A percentile compares a stretch with the other conserved stretches of the same genome.
Conservation (phyloP, 2,329 filamentous ascomycete species). For the Sporothrix protearum region DNA sequence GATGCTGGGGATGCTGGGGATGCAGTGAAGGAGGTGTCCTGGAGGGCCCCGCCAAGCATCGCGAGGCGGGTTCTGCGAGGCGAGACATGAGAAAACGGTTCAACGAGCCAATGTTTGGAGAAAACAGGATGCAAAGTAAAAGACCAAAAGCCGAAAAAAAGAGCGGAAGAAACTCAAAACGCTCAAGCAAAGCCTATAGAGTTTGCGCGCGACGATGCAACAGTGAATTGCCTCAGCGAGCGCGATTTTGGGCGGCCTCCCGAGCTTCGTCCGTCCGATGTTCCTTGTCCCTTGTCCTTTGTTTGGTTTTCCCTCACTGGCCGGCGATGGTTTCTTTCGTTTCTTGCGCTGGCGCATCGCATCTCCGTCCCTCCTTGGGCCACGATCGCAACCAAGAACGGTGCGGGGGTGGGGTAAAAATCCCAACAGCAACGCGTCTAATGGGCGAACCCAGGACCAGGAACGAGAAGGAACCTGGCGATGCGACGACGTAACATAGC, state of each 20-base stretch:
- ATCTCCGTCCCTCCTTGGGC: not conserved
- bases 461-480: not conserved
- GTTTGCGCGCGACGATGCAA: not conserved
- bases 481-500: not conserved
- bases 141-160: not conserved
- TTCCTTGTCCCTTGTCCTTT: not conserved
- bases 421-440: conserved; percentile 13
- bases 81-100: conserved; percentile 6
- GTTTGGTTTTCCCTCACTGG: not conserved
- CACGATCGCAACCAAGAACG: not conserved
- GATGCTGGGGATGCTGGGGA: conserved; percentile 30
- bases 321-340: conserved; percentile 5
- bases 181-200: not conserved
- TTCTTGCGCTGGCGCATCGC: conserved; percentile 9
- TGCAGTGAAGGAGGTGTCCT: conserved; percentile 34
- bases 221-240: conserved; percentile 7
- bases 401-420: conserved; percentile 30
- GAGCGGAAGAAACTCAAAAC: not conserved
- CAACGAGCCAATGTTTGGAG: conserved; percentile 15
- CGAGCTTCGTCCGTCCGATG: not conserved
- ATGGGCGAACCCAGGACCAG: not conserved
- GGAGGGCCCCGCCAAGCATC: conserved; percentile 62
- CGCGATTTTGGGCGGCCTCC: not conserved
- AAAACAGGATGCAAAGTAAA: not conserved
- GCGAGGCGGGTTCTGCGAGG: conserved; percentile 66